phyloP scores from a whole-genome alignment of 139 green algal genomes.

The Micromonas commoda region DNA sequence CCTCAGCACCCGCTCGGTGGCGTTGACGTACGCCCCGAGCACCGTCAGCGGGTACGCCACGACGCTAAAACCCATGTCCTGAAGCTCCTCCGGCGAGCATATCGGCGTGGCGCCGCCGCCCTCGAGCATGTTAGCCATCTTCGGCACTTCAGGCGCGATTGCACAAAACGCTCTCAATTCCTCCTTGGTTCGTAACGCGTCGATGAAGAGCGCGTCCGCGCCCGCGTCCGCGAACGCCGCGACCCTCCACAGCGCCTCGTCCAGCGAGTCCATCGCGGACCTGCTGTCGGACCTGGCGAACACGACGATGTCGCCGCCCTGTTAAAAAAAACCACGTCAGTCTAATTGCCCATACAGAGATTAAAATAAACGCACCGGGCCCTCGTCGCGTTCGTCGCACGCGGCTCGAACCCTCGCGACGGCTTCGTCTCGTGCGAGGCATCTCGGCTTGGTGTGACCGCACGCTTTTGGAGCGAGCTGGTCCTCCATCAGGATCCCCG shows the following conservation, averaged over 20 bases:
- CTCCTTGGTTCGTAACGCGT: conserved; percentile 71
- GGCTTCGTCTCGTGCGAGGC: conserved; percentile 76
- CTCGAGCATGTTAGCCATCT: conserved; percentile 87
- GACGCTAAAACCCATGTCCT: conserved; percentile 79
- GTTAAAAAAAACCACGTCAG: no score
- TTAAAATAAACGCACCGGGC: no score
- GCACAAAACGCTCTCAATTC: conserved; percentile 74
- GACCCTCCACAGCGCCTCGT: conserved; percentile 70
- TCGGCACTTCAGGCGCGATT: conserved; percentile 39
- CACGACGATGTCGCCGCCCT: conserved; percentile 75
- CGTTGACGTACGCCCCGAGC: conserved; percentile 52
- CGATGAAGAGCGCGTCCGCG: conserved; percentile 92
- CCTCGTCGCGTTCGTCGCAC: conserved; percentile 64
- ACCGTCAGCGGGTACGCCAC: conserved; percentile 79
- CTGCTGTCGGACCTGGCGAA: conserved; percentile 77
- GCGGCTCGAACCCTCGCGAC: conserved; percentile 61
- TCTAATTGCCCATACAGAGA: no score
- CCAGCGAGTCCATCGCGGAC: conserved; percentile 54
- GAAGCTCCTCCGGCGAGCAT: conserved; percentile 59
- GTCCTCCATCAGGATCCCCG: conserved; percentile 93
- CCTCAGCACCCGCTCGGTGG: conserved; percentile 16
- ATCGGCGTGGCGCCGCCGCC: conserved; percentile 87
- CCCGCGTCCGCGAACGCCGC: conserved; percentile 82
- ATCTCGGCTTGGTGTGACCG: conserved; percentile 82
- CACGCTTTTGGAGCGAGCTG: conserved; percentile 87